Percentiles rank a stretch among this genome's conserved stretches.
These are phyloP conservation scores for Alternaria sp. DNA, from an alignment of 2,329 filamentous ascomycete genomes.

Conservation along the genomic window DNA sequence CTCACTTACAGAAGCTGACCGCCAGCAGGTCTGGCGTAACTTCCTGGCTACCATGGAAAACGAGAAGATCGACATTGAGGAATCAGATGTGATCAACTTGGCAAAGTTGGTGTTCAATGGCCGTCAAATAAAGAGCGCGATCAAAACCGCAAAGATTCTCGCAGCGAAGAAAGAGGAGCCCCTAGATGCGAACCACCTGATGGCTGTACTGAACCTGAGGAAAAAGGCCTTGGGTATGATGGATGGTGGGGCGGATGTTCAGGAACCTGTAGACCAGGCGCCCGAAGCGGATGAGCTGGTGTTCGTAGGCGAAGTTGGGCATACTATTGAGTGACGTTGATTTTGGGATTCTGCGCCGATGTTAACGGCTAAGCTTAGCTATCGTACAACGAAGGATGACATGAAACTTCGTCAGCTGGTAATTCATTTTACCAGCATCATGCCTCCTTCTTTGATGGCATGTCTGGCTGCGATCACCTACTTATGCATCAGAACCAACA, in stretches of 20 bases:
- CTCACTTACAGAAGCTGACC: slow-evolving; percentile 51
- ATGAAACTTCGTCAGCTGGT: too few species aligned
- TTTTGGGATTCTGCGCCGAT: neutral
- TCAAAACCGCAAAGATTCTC: slow-evolving; percentile 18
- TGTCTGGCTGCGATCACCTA: neutral
- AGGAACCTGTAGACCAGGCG: neutral
- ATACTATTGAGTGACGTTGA: neutral
- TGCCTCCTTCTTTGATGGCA: neutral
- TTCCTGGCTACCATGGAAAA: slow-evolving; percentile 17
- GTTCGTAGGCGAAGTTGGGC: neutral
- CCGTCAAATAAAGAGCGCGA: slow-evolving; percentile 15
- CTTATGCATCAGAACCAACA: neutral
- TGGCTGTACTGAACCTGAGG: slow-evolving; percentile 12
- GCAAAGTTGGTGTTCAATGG: slow-evolving; percentile 14
- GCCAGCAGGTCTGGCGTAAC: slow-evolving; percentile 29
- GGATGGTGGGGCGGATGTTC: neutral
- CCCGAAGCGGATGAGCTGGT: neutral
- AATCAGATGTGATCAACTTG: slow-evolving; percentile 2
- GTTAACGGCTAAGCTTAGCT: neutral
- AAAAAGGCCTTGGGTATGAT: slow-evolving; percentile 15
- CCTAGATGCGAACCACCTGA: slow-evolving; percentile 15
- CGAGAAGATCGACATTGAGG: slow-evolving; percentile 1
- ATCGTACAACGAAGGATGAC: too few species aligned
- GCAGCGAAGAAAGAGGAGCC: slow-evolving; percentile 20
- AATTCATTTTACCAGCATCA: too few species aligned